A percentile compares a stretch with the other conserved stretches of the same genome.
phyloP scores from a whole-genome alignment of 2,329 filamentous ascomycete genomes.

The Paramyrothecium roridum region DNA sequence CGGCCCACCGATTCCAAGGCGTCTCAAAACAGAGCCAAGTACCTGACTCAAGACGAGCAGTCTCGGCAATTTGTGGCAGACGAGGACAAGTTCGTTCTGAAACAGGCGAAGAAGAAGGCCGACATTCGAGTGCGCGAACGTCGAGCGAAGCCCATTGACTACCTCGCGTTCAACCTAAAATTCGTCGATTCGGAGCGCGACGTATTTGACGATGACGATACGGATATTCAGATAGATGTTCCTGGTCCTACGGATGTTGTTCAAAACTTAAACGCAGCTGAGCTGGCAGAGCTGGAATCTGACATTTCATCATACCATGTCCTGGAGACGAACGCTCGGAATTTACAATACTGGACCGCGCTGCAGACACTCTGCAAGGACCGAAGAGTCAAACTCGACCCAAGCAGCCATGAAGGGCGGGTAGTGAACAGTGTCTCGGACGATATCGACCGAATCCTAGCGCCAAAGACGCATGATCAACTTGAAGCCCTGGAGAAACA shows the following conservation, averaged over 20 bases:
- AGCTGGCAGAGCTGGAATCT: conserved; percentile 73
- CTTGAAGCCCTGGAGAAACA: conserved; percentile 84
- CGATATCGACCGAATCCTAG: conserved; percentile 84
- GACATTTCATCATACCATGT: conserved; percentile 79
- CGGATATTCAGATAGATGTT: conserved; percentile 69
- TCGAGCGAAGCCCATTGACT: conserved; percentile 88
- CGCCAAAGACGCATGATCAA: conserved; percentile 81
- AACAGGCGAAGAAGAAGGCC: conserved; percentile 97
- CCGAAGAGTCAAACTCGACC: conserved; percentile 62
- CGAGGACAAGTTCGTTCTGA: conserved; percentile 93
- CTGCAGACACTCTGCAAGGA: conserved; percentile 82
- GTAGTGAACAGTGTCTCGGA: conserved; percentile 78
- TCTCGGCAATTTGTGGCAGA: conserved; percentile 83
- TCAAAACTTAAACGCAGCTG: conserved; percentile 62
- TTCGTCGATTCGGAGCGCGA: conserved; percentile 84
- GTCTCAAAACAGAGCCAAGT: conserved; percentile 31
- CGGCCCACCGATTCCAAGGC: conserved; percentile 24
- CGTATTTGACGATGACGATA: conserved; percentile 80
- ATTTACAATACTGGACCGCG: conserved; percentile 89
- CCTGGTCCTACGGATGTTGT: conserved; percentile 80
- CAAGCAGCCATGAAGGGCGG: conserved; percentile 62
- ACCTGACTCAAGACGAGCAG: conserved; percentile 72
- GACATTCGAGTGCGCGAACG: conserved; percentile 90
- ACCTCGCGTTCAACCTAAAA: conserved; percentile 84
- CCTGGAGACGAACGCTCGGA: conserved; percentile 74